Conservation (phyloP, 768 basidiomycete genomes). For the Suillus plorans region DNA sequence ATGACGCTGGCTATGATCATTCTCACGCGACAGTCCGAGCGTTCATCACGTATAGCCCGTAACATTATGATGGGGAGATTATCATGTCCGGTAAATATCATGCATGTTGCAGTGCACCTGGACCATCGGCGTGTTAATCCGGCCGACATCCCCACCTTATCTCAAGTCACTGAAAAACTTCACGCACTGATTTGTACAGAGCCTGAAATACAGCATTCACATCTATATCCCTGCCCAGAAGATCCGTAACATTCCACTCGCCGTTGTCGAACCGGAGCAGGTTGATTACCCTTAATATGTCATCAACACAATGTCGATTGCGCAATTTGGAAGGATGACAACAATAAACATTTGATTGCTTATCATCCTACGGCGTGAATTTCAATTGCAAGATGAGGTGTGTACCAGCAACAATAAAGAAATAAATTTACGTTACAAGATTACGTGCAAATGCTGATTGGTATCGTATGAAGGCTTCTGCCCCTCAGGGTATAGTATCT, state of each 20-base stretch:
- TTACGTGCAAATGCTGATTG: constrained; percentile 24
- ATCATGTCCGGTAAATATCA: neutral
- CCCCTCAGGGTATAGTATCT: constrained; percentile 25
- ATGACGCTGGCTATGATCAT: neutral
- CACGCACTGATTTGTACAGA: neutral
- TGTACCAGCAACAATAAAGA: constrained; percentile 17
- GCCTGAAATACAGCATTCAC: neutral
- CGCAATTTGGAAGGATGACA: neutral
- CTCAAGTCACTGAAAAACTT: neutral
- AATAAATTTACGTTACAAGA: constrained; percentile 28
- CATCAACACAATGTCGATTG: neutral
- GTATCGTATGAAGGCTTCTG: constrained; percentile 27
- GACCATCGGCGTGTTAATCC: neutral
- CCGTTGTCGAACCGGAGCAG: neutral
- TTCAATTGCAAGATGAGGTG: constrained; percentile 11
- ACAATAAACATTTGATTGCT: neutral
- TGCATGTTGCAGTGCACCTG: neutral
- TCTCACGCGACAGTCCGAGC: neutral
- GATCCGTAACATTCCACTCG: neutral
- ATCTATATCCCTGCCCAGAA: neutral
- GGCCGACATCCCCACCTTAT: neutral
- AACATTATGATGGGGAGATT: neutral
- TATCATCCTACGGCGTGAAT: constrained; percentile 5
- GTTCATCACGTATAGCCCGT: neutral
- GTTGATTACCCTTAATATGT: neutral